Evolutionary conservation across 129 eudicot genomes (phyloP), one percentile per base, ranked within the genome.

Genomic region (Apium graveolens): DNA sequence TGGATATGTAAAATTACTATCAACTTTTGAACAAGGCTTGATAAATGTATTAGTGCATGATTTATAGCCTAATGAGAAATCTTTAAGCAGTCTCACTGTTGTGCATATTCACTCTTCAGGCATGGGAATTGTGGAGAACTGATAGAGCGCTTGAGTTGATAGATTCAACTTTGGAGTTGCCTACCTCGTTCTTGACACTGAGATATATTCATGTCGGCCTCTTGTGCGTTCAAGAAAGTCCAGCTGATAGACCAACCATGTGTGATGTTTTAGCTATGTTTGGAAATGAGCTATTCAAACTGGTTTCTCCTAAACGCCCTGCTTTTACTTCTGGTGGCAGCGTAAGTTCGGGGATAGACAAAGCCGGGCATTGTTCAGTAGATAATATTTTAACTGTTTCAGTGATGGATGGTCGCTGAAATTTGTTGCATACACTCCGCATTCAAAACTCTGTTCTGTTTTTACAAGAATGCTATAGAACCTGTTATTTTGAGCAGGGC

Each of bases 171-270:
- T 37, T 65, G 34, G 38, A 29, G 45, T 13, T 53, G 27, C 49
- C 65, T 69, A 48, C 75, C 45, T 78, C 75, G 34, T 43, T 32
- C 21, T 31, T 31, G 76, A 68, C 76, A 35, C 76, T 45, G 32
- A 68, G 76, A 20, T 78, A 3, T 34, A 69, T 78, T 44, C 43
- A 35, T 78, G 65, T 78, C 14, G 66, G 76, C 4, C 81, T 78
- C 11, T 78, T 78, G 66, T 78, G 81, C 34, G 76, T 78, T 69
- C 69, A 78, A 78, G 81, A 78, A 78, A 46, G 75, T 78, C 75
- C 81, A 31, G 17, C 65, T 20, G 81, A 78, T 18, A 78, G 81
- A 31, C 81, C 81, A 12, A 68, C 66, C 21, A 78, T 78, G 45
- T 44, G 68, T 8, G 75, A 78, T 27, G 76, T 69, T 66, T 17